phyloP scores from a whole-genome alignment of 345 rosid species.

The Moringa oleifera region DNA sequence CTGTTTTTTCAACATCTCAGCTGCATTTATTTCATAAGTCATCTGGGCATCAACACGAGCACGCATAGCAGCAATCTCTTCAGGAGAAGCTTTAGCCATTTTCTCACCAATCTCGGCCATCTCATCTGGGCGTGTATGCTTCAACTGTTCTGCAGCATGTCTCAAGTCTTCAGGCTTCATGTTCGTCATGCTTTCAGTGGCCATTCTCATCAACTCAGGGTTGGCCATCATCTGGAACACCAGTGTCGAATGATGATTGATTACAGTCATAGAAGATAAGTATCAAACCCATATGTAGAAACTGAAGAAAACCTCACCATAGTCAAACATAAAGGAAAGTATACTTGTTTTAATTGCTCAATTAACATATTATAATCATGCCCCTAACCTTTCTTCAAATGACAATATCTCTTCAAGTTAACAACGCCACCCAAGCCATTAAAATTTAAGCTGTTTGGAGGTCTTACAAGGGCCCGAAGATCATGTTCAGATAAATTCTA shows the following conservation, averaged over 20 bases:
- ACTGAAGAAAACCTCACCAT: too few relatives aligned
- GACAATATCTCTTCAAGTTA: not conserved
- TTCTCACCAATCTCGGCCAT: conserved; percentile 88
- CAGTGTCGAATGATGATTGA: conserved; percentile 5
- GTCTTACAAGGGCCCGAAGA: too few relatives aligned
- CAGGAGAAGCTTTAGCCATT: conserved; percentile 83
- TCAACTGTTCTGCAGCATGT: conserved; percentile 86
- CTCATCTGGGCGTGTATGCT: conserved; percentile 72
- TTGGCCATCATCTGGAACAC: conserved; percentile 80
- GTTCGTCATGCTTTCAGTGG: conserved; percentile 89
- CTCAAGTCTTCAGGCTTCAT: conserved; percentile 86
- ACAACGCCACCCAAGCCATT: too few relatives aligned
- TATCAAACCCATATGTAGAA: too few relatives aligned
- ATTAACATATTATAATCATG: too few relatives aligned
- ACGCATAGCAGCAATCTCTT: conserved; percentile 77
- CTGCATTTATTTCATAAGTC: conserved; percentile 64
- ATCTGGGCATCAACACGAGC: conserved; percentile 71
- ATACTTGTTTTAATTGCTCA: not conserved
- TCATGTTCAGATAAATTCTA: too few relatives aligned
- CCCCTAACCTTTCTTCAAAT: not conserved
- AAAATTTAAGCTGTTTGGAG: too few relatives aligned
- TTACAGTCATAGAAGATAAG: not conserved
- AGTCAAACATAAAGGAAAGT: conserved; percentile 1
- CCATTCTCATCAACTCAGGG: conserved; percentile 94
- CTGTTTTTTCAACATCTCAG: conserved; percentile 82